These are phyloP conservation scores for Pharnaceum exiguum DNA, from an alignment of 148 eudicot genomes.

Conservation along the genomic window DNA sequence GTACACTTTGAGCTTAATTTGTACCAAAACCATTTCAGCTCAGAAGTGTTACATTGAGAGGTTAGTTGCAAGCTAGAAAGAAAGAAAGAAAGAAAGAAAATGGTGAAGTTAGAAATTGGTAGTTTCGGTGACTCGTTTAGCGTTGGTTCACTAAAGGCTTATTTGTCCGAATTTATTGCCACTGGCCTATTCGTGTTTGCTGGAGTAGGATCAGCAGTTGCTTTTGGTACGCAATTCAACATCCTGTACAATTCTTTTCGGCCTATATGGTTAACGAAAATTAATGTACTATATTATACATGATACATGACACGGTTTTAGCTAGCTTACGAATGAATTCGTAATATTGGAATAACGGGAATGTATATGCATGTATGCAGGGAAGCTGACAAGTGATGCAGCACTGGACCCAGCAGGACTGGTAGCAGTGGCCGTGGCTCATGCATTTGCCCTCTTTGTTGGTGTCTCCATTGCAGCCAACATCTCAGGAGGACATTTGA, in stretches of 20 bases:
- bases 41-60: too few relatives aligned
- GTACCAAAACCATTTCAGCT: too few relatives aligned
- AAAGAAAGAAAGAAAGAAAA: constrained; percentile 15
- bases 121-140: constrained; percentile 68
- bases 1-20: too few relatives aligned
- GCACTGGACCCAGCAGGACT: constrained; percentile 75
- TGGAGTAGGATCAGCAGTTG: constrained; percentile 80
- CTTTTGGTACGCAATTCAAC: constrained; percentile 72
- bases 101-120: constrained; percentile 73
- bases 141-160: constrained; percentile 44
- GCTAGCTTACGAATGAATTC: too few relatives aligned
- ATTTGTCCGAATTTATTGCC: constrained; percentile 75
- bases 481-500: constrained; percentile 81
- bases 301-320: neutral
- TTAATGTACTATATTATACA: neutral
- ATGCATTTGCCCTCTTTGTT: constrained; percentile 82
- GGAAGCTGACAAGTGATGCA: constrained; percentile 55
- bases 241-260: neutral
- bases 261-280: neutral
- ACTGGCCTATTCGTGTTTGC: constrained; percentile 83
- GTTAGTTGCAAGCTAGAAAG: too few relatives aligned
- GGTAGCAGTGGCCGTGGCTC: constrained; percentile 70
- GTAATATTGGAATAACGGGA: too few relatives aligned
- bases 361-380: constrained; percentile 25
- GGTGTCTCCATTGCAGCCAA: constrained; percentile 80